Evolutionary conservation across 331 rosid species (phyloP).

Genomic region (Pyrus hybrid): DNA sequence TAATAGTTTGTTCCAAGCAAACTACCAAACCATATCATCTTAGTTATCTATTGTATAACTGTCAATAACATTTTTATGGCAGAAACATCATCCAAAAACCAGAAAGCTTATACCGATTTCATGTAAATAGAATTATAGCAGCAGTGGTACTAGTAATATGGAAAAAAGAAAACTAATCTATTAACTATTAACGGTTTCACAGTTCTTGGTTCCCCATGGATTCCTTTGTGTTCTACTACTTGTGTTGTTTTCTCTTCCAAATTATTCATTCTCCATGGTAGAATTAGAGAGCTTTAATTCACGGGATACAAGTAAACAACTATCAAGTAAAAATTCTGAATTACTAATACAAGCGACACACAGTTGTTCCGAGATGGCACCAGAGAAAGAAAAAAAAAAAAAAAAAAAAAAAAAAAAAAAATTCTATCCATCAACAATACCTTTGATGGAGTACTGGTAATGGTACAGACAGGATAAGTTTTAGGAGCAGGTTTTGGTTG

Average conservation of each 20-base stretch:
- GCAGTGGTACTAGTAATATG: background rate
- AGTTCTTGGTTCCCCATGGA: background rate
- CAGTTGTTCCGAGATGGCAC: background rate
- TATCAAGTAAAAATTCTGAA: background rate
- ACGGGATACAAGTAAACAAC: background rate
- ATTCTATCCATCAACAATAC: slow-evolving; percentile 28
- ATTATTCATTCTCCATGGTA: background rate
- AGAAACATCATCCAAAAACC: background rate
- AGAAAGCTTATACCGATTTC: background rate
- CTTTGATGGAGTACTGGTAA: slow-evolving; percentile 98
- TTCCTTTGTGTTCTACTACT: background rate
- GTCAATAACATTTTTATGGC: background rate
- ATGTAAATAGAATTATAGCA: background rate
- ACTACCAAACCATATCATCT: background rate
- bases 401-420: too few relatives aligned
- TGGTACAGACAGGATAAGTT: slow-evolving; percentile 97
- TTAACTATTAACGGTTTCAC: background rate
- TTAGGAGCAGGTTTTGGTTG: slow-evolving; percentile 96
- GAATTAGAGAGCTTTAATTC: background rate
- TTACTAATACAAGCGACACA: background rate
- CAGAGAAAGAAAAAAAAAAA: background rate
- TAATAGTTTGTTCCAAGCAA: background rate
- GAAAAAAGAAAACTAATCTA: background rate
- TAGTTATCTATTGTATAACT: background rate
- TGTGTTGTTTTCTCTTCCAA: background rate